A percentile compares a stretch with the other conserved stretches of the same genome.
Conservation (phyloP, 371 early-diverging fungal species). For the Dichotomocladium elegans region DNA sequence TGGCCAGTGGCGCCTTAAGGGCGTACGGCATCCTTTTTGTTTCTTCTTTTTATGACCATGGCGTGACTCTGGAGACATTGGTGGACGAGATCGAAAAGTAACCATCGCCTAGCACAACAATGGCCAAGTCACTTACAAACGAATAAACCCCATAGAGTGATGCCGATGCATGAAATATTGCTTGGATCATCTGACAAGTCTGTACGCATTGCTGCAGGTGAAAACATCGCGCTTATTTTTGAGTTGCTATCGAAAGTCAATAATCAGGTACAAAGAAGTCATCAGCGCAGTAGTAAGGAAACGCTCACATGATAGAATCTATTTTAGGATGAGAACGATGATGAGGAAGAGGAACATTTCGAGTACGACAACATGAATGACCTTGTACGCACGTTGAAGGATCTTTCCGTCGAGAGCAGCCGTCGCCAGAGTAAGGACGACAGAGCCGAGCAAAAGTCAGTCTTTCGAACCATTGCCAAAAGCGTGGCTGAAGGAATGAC, state of each 20-base stretch:
- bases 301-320: too few species aligned
- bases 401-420: constrained; percentile 56
- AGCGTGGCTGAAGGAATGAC: constrained; percentile 59
- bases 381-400: constrained; percentile 49
- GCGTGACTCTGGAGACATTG: constrained; percentile 31
- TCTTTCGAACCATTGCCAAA: constrained; percentile 64
- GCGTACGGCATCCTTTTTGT: constrained; percentile 52
- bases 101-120: too few species aligned
- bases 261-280: too few species aligned
- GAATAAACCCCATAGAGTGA: constrained; percentile 21
- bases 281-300: too few species aligned
- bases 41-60: constrained; percentile 39
- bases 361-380: constrained; percentile 58
- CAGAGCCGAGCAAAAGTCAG: constrained; percentile 60
- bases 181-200: constrained; percentile 63
- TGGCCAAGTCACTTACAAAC: too few species aligned
- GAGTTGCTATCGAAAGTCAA: constrained; percentile 26
- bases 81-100: constrained; percentile 51
- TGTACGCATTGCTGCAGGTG: constrained; percentile 71
- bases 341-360: constrained; percentile 38
- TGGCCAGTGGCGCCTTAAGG: constrained; percentile 38
- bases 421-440: constrained; percentile 61
- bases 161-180: constrained; percentile 44
- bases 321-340: constrained; percentile 23
- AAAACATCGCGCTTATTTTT: constrained; percentile 74